Evolutionary conservation across 1,139 yeast genomes (phyloP), one percentile per base, ranked within the genome.

Genomic region (Hyphopichia buzzinii): DNA sequence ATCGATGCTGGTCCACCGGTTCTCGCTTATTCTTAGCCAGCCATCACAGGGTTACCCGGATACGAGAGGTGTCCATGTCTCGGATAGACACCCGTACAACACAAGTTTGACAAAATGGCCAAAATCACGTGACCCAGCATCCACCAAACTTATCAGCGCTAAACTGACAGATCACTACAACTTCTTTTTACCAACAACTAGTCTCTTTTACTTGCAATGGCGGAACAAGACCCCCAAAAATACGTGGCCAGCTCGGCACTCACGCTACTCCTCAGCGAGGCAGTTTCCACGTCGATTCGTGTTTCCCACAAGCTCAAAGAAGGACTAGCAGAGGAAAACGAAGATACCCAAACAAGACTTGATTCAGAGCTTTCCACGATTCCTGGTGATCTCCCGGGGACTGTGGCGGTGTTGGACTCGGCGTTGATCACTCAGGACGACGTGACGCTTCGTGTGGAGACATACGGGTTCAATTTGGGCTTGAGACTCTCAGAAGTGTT

Each of bases 391-490:
- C 48, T 51, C 7, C 72, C 74, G 0, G 81, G 81, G 3, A 66
- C 69, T 3, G 66, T 71, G 12, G 62, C 55, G 10, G 57, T 67
- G 2, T 52, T 72, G 13, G 67, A 72, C 21, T 58, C 65, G 19
- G 55, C 57, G 1, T 50, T 59, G 3, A 42, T 68, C 15, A 50
- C 57, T 24, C 62, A 69, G 33, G 83, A 82, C 41, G 85, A 79
- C 39, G 79, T 77, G 17, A 63, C 77, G 28, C 69, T 72, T 45
- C 65, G 94, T 34, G 65, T 84, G 26, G 89, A 85, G 48, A 66
- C 64, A 11, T 77, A 81, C 40, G 97, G 97, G 1, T 84, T 72
- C 55, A 74, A 77, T 30, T 72, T 90, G 4, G 97, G 97, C 1
- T 64, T 73, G 28, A 81, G 88, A 35, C 59, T 90, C 23, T 77